Conservation (phyloP, 805 yeast species). For the Candida adriatica region DNA sequence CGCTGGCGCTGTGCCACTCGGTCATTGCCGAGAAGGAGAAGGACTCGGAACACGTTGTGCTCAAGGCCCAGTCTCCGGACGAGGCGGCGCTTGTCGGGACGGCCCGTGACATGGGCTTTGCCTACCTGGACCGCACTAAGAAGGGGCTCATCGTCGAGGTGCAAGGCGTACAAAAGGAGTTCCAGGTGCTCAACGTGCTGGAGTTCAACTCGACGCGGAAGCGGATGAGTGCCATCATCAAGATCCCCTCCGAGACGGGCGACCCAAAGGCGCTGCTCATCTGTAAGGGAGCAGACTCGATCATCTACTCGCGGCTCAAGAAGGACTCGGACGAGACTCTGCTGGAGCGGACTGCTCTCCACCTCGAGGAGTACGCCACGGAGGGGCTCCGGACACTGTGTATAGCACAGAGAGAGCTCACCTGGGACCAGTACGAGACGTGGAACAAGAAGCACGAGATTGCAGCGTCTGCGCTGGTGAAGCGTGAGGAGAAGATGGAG, state of each 20-base stretch:
- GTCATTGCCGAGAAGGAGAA: slow-evolving; percentile 66
- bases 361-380: slow-evolving; percentile 69
- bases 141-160: slow-evolving; percentile 59
- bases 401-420: slow-evolving; percentile 60
- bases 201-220: slow-evolving; percentile 83
- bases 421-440: slow-evolving; percentile 50
- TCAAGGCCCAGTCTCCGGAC: slow-evolving; percentile 81
- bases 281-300: slow-evolving; percentile 83
- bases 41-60: slow-evolving; percentile 45
- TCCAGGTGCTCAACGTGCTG: slow-evolving; percentile 60
- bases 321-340: slow-evolving; percentile 36
- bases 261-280: slow-evolving; percentile 56
- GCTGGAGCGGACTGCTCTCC: slow-evolving; percentile 58
- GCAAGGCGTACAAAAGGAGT: slow-evolving; percentile 66
- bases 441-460: slow-evolving; percentile 58
- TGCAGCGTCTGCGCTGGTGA: slow-evolving; percentile 57
- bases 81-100: slow-evolving; percentile 82
- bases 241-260: slow-evolving; percentile 29
- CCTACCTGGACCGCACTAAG: slow-evolving; percentile 59
- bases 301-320: slow-evolving; percentile 61
- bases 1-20: slow-evolving; percentile 73
- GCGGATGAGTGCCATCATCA: slow-evolving; percentile 79
- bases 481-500: slow-evolving; percentile 70
- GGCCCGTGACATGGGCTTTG: slow-evolving; percentile 71
- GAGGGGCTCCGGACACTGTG: slow-evolving; percentile 80